Evolutionary conservation across 805 yeast species (phyloP).

Genomic region (Ogataea wickerhamii): DNA sequence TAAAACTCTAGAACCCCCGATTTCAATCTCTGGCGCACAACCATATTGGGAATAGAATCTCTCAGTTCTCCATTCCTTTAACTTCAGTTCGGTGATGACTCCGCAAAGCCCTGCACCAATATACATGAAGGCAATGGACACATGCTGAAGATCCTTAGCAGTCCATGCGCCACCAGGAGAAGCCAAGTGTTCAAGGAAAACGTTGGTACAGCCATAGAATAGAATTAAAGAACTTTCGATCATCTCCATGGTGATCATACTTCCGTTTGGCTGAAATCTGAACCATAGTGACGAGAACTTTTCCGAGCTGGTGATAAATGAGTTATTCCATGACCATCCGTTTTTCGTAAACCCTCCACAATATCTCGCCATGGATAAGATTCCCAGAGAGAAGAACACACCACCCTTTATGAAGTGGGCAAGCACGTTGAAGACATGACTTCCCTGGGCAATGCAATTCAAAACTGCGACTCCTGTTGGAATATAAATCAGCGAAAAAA

Average conservation of each 20-base stretch:
- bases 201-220: constrained; percentile 84
- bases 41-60: constrained; percentile 23
- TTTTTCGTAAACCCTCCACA: constrained; percentile 71
- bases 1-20: constrained; percentile 16
- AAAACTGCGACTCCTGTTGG: constrained; percentile 61
- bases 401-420: constrained; percentile 98
- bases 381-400: constrained; percentile 73
- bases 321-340: constrained; percentile 90
- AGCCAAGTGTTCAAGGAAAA: constrained; percentile 87
- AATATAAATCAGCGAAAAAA: constrained; percentile 55
- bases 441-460: constrained; percentile 63
- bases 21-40: constrained; percentile 8
- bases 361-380: constrained; percentile 79
- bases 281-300: constrained; percentile 29
- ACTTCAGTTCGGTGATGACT: constrained; percentile 66
- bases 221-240: constrained; percentile 76
- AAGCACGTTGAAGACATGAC: constrained; percentile 68
- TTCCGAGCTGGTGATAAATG: constrained; percentile 27
- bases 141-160: constrained; percentile 87
- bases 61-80: constrained; percentile 53
- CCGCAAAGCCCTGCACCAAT: constrained; percentile 94
- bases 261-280: constrained; percentile 38
- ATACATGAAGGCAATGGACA: constrained; percentile 84
- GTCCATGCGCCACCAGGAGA: constrained; percentile 79
- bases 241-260: constrained; percentile 75